Percentiles rank a stretch among this genome's conserved stretches.
Evolutionary conservation across 129 eudicot species (phyloP).

Genomic region (Silybum marianum): DNA sequence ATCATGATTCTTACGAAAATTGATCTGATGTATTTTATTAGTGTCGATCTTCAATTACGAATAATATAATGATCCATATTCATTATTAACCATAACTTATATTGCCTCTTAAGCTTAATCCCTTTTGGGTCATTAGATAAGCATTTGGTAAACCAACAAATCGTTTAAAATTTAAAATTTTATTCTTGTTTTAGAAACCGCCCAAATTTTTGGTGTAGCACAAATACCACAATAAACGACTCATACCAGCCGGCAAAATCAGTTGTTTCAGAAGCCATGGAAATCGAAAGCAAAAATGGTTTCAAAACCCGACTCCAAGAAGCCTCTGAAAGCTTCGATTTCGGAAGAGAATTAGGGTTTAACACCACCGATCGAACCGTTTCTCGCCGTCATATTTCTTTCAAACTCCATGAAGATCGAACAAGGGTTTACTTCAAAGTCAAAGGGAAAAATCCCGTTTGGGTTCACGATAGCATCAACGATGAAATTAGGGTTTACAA

Average conservation of each 20-base stretch:
- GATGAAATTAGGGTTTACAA: constrained; percentile 48
- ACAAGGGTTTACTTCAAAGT: constrained; percentile 51
- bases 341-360: constrained; percentile 58
- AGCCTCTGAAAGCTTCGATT: constrained; percentile 23
- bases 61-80: no score
- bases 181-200: no score
- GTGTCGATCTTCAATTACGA: no score
- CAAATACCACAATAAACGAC: no score
- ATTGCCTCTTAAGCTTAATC: no score
- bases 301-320: constrained; percentile 43
- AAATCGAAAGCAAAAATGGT: constrained; percentile 51
- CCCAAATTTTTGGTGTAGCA: no score
- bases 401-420: constrained; percentile 36
- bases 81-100: no score
- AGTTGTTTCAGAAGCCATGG: constrained; percentile 45
- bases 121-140: no score
- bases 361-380: constrained; percentile 54
- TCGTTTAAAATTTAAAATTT: no score
- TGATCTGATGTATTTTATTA: no score
- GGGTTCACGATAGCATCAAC: constrained; percentile 32
- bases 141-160: no score
- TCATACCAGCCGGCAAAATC: constrained; percentile 1
- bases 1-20: no score
- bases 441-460: constrained; percentile 73
- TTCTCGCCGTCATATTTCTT: constrained; percentile 71